These are phyloP conservation scores for Magnolia officinalis DNA, from an alignment of 164 flowering plant species.

Conservation along the genomic window DNA sequence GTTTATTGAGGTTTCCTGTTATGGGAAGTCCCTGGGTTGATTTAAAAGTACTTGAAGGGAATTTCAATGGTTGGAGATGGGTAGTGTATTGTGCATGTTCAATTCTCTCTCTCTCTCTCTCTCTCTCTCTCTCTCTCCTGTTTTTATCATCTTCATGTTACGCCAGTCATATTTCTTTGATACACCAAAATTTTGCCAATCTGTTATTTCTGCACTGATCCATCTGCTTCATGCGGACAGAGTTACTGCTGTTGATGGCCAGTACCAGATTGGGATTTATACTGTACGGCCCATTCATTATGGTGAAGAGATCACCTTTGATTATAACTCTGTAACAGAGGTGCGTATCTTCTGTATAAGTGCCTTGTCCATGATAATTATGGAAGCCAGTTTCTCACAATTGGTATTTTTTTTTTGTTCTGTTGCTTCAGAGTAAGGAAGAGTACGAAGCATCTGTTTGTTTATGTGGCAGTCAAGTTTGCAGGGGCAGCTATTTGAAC, in stretches of 20 bases:
- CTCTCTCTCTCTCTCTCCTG: not conserved
- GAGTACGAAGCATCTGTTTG: slow-evolving; percentile 98
- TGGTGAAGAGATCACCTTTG: slow-evolving; percentile 98
- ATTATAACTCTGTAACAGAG: slow-evolving; percentile 99
- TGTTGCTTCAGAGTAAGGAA: slow-evolving; percentile 77
- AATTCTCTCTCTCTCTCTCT: not conserved
- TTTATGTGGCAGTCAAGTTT: slow-evolving; percentile 95
- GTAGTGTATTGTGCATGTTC: not conserved
- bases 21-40: too few species aligned
- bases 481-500: slow-evolving; percentile 97
- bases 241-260: slow-evolving; percentile 98
- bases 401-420: not conserved
- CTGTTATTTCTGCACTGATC: slow-evolving; percentile 4
- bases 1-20: too few species aligned
- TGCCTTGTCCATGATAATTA: not conserved
- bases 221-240: slow-evolving; percentile 33
- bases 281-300: slow-evolving; percentile 63
- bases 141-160: not conserved
- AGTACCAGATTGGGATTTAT: slow-evolving; percentile 96
- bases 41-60: too few species aligned
- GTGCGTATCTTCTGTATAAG: slow-evolving; percentile 32
- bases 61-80: too few species aligned
- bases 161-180: not conserved
- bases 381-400: not conserved
- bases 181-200: not conserved